Evolutionary conservation across 2,329 filamentous ascomycete genomes (phyloP).

Genomic region (Monilinia laxa): DNA sequence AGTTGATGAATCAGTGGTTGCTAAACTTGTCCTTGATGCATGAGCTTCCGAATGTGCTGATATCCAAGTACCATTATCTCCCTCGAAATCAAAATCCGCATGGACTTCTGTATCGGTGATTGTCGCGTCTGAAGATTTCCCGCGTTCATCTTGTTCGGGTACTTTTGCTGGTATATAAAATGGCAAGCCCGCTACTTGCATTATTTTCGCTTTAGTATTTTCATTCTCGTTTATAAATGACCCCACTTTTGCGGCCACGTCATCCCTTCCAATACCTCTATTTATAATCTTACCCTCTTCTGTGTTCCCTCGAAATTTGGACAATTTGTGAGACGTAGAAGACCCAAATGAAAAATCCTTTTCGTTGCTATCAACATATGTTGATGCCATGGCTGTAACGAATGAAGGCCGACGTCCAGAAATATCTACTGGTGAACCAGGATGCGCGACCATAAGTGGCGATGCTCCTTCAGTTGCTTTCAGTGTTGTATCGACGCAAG

Average conservation of each 20-base stretch:
- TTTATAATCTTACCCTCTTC: slow-evolving; percentile 22
- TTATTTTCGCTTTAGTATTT: slow-evolving; percentile 25
- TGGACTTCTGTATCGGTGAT: slow-evolving; percentile 29
- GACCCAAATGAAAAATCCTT: slow-evolving; percentile 30
- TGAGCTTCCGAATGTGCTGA: slow-evolving; percentile 33
- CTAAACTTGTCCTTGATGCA: slow-evolving; percentile 35
- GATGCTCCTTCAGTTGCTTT: slow-evolving; percentile 37
- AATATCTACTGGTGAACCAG: slow-evolving; percentile 39
- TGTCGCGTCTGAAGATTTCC: slow-evolving; percentile 22
- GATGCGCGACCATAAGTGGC: slow-evolving; percentile 38
- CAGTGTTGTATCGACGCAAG: slow-evolving; percentile 36
- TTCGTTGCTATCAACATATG: slow-evolving; percentile 34
- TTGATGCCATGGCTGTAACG: slow-evolving; percentile 31
- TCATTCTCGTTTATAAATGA: slow-evolving; percentile 25
- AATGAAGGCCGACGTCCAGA: slow-evolving; percentile 34
- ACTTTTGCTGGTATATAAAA: slow-evolving; percentile 39
- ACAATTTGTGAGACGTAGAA: slow-evolving; percentile 27
- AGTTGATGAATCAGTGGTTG: slow-evolving; percentile 31
- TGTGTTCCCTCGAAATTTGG: slow-evolving; percentile 11
- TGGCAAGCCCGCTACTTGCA: slow-evolving; percentile 31
- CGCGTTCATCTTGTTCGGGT: slow-evolving; percentile 34
- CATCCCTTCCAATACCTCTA: slow-evolving; percentile 35
- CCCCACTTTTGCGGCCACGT: slow-evolving; percentile 39
- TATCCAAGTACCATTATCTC: slow-evolving; percentile 36
- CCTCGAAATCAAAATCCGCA: slow-evolving; percentile 37